Conservation (phyloP, 2,329 filamentous ascomycete genomes). For the Cyphellophora europaea region DNA sequence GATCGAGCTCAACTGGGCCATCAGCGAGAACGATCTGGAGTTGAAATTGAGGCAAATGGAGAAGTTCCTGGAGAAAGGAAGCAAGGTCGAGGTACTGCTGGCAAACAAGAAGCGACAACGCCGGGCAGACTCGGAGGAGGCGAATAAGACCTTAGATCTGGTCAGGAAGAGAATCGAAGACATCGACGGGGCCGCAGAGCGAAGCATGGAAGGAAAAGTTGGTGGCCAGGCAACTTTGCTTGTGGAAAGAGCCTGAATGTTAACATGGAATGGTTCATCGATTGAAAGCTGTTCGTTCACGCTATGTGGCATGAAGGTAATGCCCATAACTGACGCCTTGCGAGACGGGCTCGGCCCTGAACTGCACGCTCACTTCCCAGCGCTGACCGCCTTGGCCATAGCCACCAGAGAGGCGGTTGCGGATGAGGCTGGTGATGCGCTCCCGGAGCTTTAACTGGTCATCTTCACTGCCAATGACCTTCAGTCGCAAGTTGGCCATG, state of each 20-base stretch:
- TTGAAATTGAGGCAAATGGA: slow-evolving; percentile 59
- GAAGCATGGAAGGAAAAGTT: slow-evolving; percentile 32
- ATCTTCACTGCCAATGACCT: slow-evolving; percentile 58
- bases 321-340: background rate
- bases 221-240: slow-evolving; percentile 21
- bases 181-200: slow-evolving; percentile 32
- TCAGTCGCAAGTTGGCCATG: slow-evolving; percentile 86
- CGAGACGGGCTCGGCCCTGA: slow-evolving; percentile 40
- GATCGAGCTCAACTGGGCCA: slow-evolving; percentile 86
- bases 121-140: slow-evolving; percentile 53
- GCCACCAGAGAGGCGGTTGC: slow-evolving; percentile 76
- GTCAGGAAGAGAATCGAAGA: slow-evolving; percentile 38
- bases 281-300: background rate
- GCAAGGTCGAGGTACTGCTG: slow-evolving; percentile 64
- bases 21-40: slow-evolving; percentile 64
- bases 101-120: slow-evolving; percentile 57
- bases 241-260: slow-evolving; percentile 2
- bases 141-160: slow-evolving; percentile 45
- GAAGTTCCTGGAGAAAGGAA: slow-evolving; percentile 64
- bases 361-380: slow-evolving; percentile 91
- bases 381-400: slow-evolving; percentile 73
- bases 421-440: slow-evolving; percentile 67
- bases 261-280: background rate
- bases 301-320: slow-evolving; percentile 1
- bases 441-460: slow-evolving; percentile 64